A percentile compares a stretch with the other conserved stretches of the same genome.
These are phyloP conservation scores for Verticillium nonalfalfae DNA, from an alignment of 2,329 filamentous ascomycete species.

Conservation along the genomic window DNA sequence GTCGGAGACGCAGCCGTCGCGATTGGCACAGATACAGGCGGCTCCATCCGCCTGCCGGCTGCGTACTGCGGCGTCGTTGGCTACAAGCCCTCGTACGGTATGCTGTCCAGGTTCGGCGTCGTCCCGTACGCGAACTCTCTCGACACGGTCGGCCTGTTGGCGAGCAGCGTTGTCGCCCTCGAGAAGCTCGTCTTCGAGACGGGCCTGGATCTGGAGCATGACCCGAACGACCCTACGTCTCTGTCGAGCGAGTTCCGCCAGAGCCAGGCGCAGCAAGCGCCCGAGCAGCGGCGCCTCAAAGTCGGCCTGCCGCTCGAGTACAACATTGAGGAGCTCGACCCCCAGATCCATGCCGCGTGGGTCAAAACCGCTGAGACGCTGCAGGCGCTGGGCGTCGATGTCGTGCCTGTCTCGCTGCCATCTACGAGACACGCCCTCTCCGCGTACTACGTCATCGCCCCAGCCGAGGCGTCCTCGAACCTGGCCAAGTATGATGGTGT, in stretches of 20 bases:
- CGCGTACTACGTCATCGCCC: slow-evolving; percentile 92
- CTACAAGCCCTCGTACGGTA: slow-evolving; percentile 88
- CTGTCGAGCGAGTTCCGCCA: slow-evolving; percentile 49
- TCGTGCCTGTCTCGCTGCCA: slow-evolving; percentile 75
- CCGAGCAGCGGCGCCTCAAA: slow-evolving; percentile 24
- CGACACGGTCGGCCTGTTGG: slow-evolving; percentile 80
- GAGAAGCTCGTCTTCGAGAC: slow-evolving; percentile 44
- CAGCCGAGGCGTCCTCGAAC: slow-evolving; percentile 92
- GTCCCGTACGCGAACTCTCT: slow-evolving; percentile 89
- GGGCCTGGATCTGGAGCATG: slow-evolving; percentile 45
- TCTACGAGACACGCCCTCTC: slow-evolving; percentile 80
- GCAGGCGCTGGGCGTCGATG: slow-evolving; percentile 56
- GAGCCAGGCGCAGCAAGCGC: slow-evolving; percentile 28
- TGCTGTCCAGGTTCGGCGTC: slow-evolving; percentile 79
- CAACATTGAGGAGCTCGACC: slow-evolving; percentile 75
- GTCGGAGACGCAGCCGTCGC: slow-evolving; percentile 1
- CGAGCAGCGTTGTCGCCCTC: slow-evolving; percentile 44
- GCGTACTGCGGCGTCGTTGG: slow-evolving; percentile 79
- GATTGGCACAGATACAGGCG: slow-evolving; percentile 53
- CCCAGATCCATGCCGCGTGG: slow-evolving; percentile 67
- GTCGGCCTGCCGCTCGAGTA: slow-evolving; percentile 69
- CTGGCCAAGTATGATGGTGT: slow-evolving; percentile 95
- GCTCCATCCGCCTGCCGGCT: slow-evolving; percentile 79
- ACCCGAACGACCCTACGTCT: slow-evolving; percentile 70
- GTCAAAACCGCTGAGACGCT: slow-evolving; percentile 52